These are phyloP conservation scores for Quercus phellos DNA, from an alignment of 331 rosid genomes.

Conservation along the genomic window DNA sequence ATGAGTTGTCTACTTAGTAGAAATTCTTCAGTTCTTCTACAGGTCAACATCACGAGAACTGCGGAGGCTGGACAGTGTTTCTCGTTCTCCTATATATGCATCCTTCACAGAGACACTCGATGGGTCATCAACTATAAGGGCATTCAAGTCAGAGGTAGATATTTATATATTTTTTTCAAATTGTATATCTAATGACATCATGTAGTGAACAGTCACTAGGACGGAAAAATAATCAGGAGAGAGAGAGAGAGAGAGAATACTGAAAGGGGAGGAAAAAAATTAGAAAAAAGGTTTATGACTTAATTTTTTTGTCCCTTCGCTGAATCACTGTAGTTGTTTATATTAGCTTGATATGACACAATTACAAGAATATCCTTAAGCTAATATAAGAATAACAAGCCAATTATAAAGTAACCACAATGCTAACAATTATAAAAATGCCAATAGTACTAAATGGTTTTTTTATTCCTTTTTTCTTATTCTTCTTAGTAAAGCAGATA, in stretches of 20 bases:
- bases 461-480: background rate
- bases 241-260: too few relatives aligned
- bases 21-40: conserved; percentile 69
- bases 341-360: background rate
- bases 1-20: conserved; percentile 5
- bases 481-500: conserved; percentile 15
- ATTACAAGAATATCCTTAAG: background rate
- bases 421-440: background rate
- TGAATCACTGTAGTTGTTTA: too few relatives aligned
- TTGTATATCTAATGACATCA: background rate
- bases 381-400: too few relatives aligned
- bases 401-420: too few relatives aligned
- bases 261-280: too few relatives aligned
- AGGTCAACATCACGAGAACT: conserved; percentile 95
- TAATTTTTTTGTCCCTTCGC: too few relatives aligned
- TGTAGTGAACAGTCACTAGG: conserved; percentile 7
- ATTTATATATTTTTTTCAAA: conserved; percentile 4
- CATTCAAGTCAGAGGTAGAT: conserved; percentile 79
- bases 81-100: conserved; percentile 94
- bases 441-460: background rate
- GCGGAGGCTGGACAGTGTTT: conserved; percentile 89
- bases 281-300: too few relatives aligned
- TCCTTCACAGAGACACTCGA: conserved; percentile 92
- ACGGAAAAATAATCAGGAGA: background rate
- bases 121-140: conserved; percentile 86